Conservation (phyloP, 2,329 filamentous ascomycete genomes). For the Aspergillus eucalypticola region DNA sequence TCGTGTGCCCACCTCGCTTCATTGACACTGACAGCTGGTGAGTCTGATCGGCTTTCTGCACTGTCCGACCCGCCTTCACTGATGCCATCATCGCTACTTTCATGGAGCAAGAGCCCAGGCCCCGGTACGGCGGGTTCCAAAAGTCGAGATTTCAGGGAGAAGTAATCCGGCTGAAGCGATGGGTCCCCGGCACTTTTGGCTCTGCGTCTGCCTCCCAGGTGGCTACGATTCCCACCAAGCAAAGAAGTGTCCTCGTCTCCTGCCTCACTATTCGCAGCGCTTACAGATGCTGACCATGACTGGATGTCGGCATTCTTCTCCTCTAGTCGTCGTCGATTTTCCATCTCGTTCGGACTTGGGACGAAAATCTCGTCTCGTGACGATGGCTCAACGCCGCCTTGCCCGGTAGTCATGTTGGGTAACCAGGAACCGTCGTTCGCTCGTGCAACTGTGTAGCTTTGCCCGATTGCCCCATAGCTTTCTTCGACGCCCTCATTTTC, state of each 20-base stretch:
- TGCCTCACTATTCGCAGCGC: constrained; percentile 47
- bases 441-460: constrained; percentile 31
- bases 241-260: constrained; percentile 31
- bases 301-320: constrained; percentile 57
- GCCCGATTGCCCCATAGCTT: constrained; percentile 19
- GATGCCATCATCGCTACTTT: constrained; percentile 41
- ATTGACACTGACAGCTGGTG: constrained; percentile 30
- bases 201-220: constrained; percentile 39
- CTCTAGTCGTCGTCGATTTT: constrained; percentile 47
- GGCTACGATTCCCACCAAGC: constrained; percentile 23
- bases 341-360: constrained; percentile 54
- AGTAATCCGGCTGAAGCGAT: constrained; percentile 37
- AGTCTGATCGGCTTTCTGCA: constrained; percentile 28
- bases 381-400: constrained; percentile 50
- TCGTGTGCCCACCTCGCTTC: constrained; percentile 24
- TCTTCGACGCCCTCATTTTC: constrained; percentile 28
- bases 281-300: constrained; percentile 55
- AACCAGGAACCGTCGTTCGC: constrained; percentile 52
- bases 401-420: constrained; percentile 38
- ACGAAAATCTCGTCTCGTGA: constrained; percentile 48
- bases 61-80: constrained; percentile 31
- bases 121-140: constrained; percentile 50
- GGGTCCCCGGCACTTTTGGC: constrained; percentile 48
- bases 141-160: constrained; percentile 26
- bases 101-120: constrained; percentile 51